A percentile compares a stretch with the other conserved stretches of the same genome.
phyloP scores from a whole-genome alignment of 352 stramenopile species.

The Phytophthora sp. region DNA sequence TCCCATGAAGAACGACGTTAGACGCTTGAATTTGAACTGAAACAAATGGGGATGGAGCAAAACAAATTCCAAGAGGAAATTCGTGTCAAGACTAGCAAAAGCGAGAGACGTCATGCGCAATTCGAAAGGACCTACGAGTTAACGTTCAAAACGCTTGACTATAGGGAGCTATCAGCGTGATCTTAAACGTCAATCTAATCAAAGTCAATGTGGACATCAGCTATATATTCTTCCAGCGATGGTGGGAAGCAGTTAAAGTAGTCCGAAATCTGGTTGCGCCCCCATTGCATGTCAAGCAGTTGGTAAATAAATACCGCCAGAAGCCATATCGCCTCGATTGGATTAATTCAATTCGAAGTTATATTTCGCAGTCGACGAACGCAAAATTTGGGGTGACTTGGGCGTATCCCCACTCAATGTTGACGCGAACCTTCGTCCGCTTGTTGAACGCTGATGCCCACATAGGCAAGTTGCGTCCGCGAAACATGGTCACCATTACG shows the following conservation, averaged over 20 bases:
- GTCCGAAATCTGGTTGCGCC: neutral
- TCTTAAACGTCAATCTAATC: neutral
- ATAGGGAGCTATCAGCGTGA: neutral
- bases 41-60: neutral
- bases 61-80: neutral
- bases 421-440: neutral
- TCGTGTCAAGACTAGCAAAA: neutral
- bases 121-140: neutral
- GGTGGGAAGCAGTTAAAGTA: neutral
- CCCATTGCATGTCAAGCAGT: neutral
- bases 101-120: neutral
- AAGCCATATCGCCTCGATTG: neutral
- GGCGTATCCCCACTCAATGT: neutral
- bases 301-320: neutral
- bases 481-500: conserved; percentile 1
- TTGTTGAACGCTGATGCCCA: neutral
- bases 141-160: neutral
- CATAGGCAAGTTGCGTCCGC: neutral
- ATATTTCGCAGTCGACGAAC: neutral
- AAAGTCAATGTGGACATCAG: neutral
- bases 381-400: neutral
- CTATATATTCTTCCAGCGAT: neutral
- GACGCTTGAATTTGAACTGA: neutral
- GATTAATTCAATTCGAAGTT: neutral
- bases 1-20: neutral